Base-by-base conservation (phyloP, 2,329 filamentous ascomycete species). In the Botrytis pseudocinerea region DNA sequence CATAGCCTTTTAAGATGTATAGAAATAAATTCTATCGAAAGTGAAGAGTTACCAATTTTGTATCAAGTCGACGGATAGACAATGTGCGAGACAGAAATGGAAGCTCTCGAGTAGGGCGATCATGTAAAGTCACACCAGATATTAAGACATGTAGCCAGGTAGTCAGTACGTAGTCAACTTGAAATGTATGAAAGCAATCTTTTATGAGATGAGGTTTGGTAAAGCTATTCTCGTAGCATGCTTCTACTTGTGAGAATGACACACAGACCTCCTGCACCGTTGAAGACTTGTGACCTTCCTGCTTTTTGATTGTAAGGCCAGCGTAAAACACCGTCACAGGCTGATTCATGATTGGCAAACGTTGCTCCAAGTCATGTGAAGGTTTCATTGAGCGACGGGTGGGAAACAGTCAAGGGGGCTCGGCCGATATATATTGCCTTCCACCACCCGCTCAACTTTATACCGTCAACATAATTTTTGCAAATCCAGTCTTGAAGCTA, bases 381-480 rank as follows among this genome's bases (percentile, higher is more conserved):
- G 4, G 35, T 18, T 2, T n/a, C 35, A 62, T 62, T n/a, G 14
- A n/a, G 25, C 35, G 10, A 38, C 7, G 14, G 4, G 35, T 22
- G 7, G 22, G 22, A 42, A 40, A 10, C 60, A 40, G 2, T 42
- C 38, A 14, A n/a, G 12, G 35, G 7, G 12, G 9, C n/a, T 42
- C 18, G 14, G n/a, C 18, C 3, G 2, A 40, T n/a, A 62, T n/a
- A 62, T 40, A n/a, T 62, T 62, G 38, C 60, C 7, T 25, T 62
- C 2, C 1, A 1, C 4, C 7, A 22, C 22, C 35, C 35, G 2
- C 16, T 16, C 14, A 32, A 4, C 2, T n/a, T 28, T 18, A 32
- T 28, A 18, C 12, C 51, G 1, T 9, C 51, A 18, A 28, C 14
- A 28, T 57, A 6, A 18, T 28, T 57, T 14, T 57, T 14, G 51